Base-by-base conservation (phyloP, 352 stramenopile genomes). In the Globisporangium canariense region DNA sequence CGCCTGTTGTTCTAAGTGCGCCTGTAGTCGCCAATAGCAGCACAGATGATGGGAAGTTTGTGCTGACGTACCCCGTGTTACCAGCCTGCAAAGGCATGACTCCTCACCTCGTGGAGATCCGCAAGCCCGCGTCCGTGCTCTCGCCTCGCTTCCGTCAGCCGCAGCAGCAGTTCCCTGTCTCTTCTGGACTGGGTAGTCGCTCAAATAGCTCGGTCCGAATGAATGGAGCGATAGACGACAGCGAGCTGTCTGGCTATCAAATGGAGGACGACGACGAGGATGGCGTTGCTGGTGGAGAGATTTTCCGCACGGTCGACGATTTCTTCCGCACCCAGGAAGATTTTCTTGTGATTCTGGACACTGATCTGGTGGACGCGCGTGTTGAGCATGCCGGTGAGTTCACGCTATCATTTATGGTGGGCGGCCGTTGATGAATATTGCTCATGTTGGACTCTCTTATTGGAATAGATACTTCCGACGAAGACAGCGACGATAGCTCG, bases 291-390 rank as follows among this genome's bases (percentile, higher is more conserved):
- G 25, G 32, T 18, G 25, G 45, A 14, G 34, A 57, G 46, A 43
- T 20, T 0, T 64, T 79, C 7, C 59, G 57, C 28, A 88, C 80
- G 9, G 84, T 93, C 14, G 74, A 78, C 40, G 75, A 90, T 46
- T 92, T 87, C 41, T 93, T 93, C 50, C 65, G 64, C 59, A 73
- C 72, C 0, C 76, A 86, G 62, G 66, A 71, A 9, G 67, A 75
- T 54, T 61, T 75, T 34, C 72, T 81, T 16, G 61, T 73, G 41
- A 69, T 67, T 30, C 49, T 64, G 36, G 74, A 70, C 38, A 61
- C 46, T 0, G 60, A 67, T 0, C n/a, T 63, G 36, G 62, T 67
- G 2, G 62, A 67, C n/a, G 56, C 22, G 46, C 62, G 55, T 1
- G 46, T 67, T 10, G 62, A 67, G 18, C 56, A 61, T 25, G 34